These are phyloP conservation scores for Wallacemonas sp. DNA, from an alignment of 208 protist genomes.

Conservation along the genomic window DNA sequence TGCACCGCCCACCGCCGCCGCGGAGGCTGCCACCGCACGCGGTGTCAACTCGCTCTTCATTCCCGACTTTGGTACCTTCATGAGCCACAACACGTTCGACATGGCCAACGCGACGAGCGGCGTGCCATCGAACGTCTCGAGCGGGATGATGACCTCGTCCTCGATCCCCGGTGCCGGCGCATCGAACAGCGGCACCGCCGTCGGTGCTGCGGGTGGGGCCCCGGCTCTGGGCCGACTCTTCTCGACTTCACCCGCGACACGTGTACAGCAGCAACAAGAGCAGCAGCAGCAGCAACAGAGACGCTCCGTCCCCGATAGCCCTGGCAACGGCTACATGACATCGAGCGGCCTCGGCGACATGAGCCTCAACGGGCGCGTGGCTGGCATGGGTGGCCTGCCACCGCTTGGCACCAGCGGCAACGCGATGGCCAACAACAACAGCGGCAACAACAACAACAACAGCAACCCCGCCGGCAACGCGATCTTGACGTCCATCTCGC, in stretches of 20 bases:
- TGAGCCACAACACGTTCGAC: background rate
- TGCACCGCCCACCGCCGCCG: background rate
- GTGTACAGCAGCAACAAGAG: slow-evolving; percentile 11
- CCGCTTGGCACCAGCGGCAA: slow-evolving; percentile 24
- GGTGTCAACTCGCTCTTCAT: slow-evolving; percentile 9
- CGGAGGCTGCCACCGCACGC: too few relatives aligned
- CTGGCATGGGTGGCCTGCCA: background rate
- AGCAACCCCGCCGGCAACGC: slow-evolving; percentile 5
- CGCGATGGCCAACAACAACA: slow-evolving; percentile 15
- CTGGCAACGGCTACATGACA: slow-evolving; percentile 1
- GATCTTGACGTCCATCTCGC: background rate
- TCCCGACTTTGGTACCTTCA: slow-evolving; percentile 9
- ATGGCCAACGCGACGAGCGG: background rate
- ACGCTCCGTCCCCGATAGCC: background rate
- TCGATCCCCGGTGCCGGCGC: background rate
- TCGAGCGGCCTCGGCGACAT: slow-evolving; percentile 4
- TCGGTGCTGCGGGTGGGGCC: background rate
- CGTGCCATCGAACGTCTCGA: background rate
- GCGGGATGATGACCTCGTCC: background rate
- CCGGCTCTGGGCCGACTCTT: slow-evolving; percentile 1
- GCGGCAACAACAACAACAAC: slow-evolving; percentile 2
- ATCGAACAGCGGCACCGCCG: background rate
- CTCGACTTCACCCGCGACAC: background rate
- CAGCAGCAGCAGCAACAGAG: slow-evolving; percentile 6
- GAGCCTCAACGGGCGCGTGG: background rate